Conservation (phyloP, 2,329 filamentous ascomycete species). For the Cylindrodendrum hubeiense region DNA sequence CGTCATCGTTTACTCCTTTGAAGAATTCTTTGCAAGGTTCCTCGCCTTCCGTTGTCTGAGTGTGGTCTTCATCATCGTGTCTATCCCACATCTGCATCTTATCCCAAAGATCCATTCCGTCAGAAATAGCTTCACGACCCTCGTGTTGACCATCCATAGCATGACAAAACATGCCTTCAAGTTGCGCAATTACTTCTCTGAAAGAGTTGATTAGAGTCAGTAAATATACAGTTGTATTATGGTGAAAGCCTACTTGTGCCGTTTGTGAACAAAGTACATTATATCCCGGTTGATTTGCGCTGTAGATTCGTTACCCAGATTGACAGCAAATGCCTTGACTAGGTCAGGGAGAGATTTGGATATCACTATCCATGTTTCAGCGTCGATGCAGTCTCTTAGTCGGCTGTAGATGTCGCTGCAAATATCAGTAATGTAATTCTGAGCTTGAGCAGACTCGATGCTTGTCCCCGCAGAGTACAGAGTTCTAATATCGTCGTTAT, state of each 20-base stretch:
- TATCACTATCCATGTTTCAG: not conserved
- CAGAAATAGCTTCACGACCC: not conserved
- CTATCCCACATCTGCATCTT: not conserved
- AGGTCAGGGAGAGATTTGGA: not conserved
- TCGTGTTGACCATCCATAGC: not conserved
- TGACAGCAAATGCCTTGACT: not conserved
- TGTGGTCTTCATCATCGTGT: not conserved
- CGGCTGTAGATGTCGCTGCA: not conserved
- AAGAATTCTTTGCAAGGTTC: not conserved
- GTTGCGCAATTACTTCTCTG: not conserved
- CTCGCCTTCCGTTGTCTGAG: not conserved
- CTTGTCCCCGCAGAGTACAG: not conserved
- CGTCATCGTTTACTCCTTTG: not conserved
- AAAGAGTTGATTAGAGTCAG: not conserved
- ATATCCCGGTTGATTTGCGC: not conserved
- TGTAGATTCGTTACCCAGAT: not conserved
- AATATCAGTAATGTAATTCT: not conserved
- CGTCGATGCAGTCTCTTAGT: not conserved
- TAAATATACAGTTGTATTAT: too few relatives aligned
- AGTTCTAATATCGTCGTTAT: not conserved
- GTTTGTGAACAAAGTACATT: not conserved
- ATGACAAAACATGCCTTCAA: not conserved
- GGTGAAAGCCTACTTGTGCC: not conserved
- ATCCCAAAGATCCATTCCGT: not conserved
- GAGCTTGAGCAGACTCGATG: not conserved